Conservation (phyloP, 139 green algal species). For the Auxenochlorella protothecoides region DNA sequence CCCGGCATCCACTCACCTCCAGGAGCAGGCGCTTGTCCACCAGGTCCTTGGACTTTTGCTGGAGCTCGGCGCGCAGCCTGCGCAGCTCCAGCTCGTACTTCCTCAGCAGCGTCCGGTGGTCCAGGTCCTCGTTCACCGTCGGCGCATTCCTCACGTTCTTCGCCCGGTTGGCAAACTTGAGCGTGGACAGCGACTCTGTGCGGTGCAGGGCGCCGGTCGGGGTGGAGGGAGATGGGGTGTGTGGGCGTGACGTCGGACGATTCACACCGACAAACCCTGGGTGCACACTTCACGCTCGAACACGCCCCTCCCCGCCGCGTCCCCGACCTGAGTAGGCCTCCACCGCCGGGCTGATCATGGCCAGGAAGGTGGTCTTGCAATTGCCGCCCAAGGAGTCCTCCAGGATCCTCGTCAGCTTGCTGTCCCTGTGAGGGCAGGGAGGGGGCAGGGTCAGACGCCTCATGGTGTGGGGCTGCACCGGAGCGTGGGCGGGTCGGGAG, state of each 20-base stretch:
- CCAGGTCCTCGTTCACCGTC: slow-evolving; percentile 88
- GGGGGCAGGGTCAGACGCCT: neutral
- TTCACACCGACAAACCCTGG: no score
- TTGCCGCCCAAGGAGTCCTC: slow-evolving; percentile 90
- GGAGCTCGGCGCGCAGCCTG: slow-evolving; percentile 73
- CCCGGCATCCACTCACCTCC: slow-evolving; percentile 36
- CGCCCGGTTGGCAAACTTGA: slow-evolving; percentile 92
- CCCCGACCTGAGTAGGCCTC: slow-evolving; percentile 52
- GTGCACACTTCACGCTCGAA: neutral
- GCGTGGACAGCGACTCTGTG: slow-evolving; percentile 63
- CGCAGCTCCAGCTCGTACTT: slow-evolving; percentile 92
- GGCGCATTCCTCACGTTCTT: slow-evolving; percentile 92
- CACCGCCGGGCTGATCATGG: slow-evolving; percentile 69
- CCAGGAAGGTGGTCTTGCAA: slow-evolving; percentile 89
- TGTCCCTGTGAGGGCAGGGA: slow-evolving; percentile 40
- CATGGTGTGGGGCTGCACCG: neutral
- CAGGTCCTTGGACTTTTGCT: slow-evolving; percentile 63
- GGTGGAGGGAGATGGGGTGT: no score
- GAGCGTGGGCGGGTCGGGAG: no score
- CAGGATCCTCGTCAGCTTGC: slow-evolving; percentile 91
- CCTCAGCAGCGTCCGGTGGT: slow-evolving; percentile 85
- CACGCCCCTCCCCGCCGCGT: neutral
- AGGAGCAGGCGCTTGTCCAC: slow-evolving; percentile 87
- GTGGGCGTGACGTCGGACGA: no score
- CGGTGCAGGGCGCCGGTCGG: neutral